Evolutionary conservation across 305 asterid species (phyloP), one percentile per base, ranked within the genome.

Genomic region (Fraxinus greggii): DNA sequence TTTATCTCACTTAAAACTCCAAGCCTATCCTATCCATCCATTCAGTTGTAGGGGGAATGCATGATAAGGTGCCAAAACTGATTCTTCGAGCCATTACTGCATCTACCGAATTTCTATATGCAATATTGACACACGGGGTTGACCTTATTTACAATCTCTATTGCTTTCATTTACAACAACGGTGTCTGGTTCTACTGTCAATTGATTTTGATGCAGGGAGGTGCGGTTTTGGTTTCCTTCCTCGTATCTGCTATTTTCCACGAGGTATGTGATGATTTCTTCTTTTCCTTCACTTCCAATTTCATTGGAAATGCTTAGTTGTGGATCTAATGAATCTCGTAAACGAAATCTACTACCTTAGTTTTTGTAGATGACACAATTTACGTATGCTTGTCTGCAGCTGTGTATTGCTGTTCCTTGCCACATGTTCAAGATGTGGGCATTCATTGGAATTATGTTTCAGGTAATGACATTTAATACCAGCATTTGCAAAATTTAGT

Each of bases 341-440:
- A 63, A 19, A 70, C 3, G 75, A 70, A 26, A 70, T 70, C 29
- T 35, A 81, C 73, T 72, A 48, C 29, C 35, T 72, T 48, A 70
- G 65, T 72, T 76, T 40, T 72, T 69, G 42, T 77, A 7, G 26
- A 38, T 83, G 77, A 82, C 79, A 69, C 82, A 69, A 29, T 21
- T 59, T 54, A 75, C 31, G 80, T 75, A 29, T 88, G 78, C 81
- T 83, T 59, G 79, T 82, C 78, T 79, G 86, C 94, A 97, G 99
- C 83, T 97, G 77, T 97, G 98, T 29, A 84, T 97, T 83, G 99
- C 98, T 33, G 98, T 97, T 80, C 99, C 99, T 67, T 97, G 98
- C 90, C 99, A 91, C 86, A 92, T 95, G 79, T 94, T 94, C 93
- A 97, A 91, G 93, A 89, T 92, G 72, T 97, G 99, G 99, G 98